These are phyloP conservation scores for Mycena chlorophos DNA, from an alignment of 768 basidiomycete genomes.

Conservation along the genomic window DNA sequence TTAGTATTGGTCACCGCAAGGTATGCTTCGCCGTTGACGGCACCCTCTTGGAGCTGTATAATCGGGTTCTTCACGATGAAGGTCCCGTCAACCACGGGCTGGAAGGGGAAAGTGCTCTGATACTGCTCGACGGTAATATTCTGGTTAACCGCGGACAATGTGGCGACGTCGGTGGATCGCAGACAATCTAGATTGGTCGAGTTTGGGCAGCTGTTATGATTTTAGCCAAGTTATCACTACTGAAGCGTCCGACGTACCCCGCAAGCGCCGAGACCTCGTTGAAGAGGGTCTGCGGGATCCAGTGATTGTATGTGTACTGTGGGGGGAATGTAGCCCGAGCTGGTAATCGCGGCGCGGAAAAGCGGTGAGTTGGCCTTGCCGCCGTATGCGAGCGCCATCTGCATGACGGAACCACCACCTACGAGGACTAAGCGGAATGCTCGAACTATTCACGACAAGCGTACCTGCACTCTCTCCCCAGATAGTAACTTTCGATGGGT, in stretches of 20 bases:
- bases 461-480: constrained; percentile 26
- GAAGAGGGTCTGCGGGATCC: constrained; percentile 15
- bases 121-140: constrained; percentile 21
- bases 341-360: constrained; percentile 28
- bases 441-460: too few relatives aligned
- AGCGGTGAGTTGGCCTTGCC: constrained; percentile 30
- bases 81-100: constrained; percentile 35
- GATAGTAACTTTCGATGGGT: constrained; percentile 31
- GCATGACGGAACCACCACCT: constrained; percentile 34
- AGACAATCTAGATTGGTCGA: constrained; percentile 28
- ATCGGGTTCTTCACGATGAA: constrained; percentile 35
- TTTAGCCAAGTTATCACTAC: not conserved
- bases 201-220: not conserved
- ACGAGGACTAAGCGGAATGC: too few relatives aligned
- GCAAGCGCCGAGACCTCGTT: constrained; percentile 20
- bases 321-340: constrained; percentile 28
- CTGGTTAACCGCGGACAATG: constrained; percentile 27
- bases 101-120: constrained; percentile 25
- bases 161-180: constrained; percentile 22
- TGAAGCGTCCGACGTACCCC: not conserved
- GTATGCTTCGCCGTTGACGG: constrained; percentile 35
- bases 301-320: constrained; percentile 31
- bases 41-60: constrained; percentile 28
- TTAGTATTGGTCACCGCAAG: constrained; percentile 27
- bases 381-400: constrained; percentile 33